Base-by-base conservation (phyloP, 352 stramenopile species). In the Pythium periplocum region DNA sequence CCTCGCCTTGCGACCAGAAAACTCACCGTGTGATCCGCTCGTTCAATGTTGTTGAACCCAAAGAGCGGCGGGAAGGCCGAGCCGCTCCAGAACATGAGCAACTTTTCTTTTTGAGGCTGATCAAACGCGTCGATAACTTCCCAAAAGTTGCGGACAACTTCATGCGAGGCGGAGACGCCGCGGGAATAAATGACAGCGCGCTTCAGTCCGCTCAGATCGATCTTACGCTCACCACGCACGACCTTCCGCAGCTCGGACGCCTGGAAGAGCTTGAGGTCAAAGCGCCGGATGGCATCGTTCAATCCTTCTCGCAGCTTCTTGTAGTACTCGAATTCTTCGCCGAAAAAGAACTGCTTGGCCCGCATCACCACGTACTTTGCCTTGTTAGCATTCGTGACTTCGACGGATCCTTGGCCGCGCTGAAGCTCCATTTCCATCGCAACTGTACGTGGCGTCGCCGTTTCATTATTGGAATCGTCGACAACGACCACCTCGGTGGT, bases 31-130 rank as follows among this genome's bases (percentile, higher is more conserved):
- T 69, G 76, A 56, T 83, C 74, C 12, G 68, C 75, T 26, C 73
- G 74, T 52, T 75, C 68, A 12, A 59, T 77, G 1, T 69, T 71
- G 36, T 82, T 73, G 48, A 89, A 92, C 9, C 82, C 82, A 55
- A 92, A 92, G 5, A 90, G 65, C 2, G 82, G 82, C 37, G 82
- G 78, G 49, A 75, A 51, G 0, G 77, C 62, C 5, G 78, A 90
- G 2, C 82, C 82, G 7, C 75, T 88, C 82, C 82, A 92, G 51
- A 92, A 92, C 0, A 72, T 81, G n/a, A 92, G 58, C 6, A 92
- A 55, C 45, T 86, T 78, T 26, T 72, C 68, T 52, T 69, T 68
- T 12, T 55, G 61, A 2, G 62, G 40, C 52, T 89, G 69, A 37
- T 88, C 74, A 47, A 92, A 87, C 8, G 37, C 57, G 17, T 86